A percentile compares a stretch with the other conserved stretches of the same genome.
These are phyloP conservation scores for Scutellaria barbata DNA, from an alignment of 257 asterid species.

Conservation along the genomic window DNA sequence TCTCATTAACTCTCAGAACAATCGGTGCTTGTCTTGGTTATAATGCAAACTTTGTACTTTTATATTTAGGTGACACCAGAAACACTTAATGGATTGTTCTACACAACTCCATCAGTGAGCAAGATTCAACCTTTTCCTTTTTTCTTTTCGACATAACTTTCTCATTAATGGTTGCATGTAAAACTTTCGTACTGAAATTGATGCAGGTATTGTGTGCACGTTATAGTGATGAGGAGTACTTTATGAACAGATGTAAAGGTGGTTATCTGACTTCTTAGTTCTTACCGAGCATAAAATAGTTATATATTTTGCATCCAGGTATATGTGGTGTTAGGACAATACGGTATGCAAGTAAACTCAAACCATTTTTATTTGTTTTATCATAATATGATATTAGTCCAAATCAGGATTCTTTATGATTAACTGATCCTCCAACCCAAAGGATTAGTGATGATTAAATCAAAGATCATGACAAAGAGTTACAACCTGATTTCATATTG, in stretches of 20 bases:
- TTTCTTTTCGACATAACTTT: neutral
- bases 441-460: constrained; percentile 7
- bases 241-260: constrained; percentile 85
- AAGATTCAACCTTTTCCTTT: constrained; percentile 8
- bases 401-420: constrained; percentile 1
- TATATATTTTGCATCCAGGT: constrained; percentile 3
- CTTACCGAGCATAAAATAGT: constrained; percentile 12
- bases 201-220: constrained; percentile 80
- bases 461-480: neutral
- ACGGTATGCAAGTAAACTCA: neutral
- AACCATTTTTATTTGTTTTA: neutral
- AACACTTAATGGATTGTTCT: constrained; percentile 79
- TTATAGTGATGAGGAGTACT: constrained; percentile 83
- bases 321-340: constrained; percentile 11
- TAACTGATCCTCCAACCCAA: constrained; percentile 1
- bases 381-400: constrained; percentile 14
- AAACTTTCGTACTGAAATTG: constrained; percentile 13
- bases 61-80: constrained; percentile 77
- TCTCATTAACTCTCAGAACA: neutral
- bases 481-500: constrained; percentile 13
- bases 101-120: constrained; percentile 75
- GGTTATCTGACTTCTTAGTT: constrained; percentile 25
- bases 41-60: constrained; percentile 5
- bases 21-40: constrained; percentile 11
- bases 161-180: constrained; percentile 20